Percentiles rank a stretch among this genome's conserved stretches.
These are phyloP conservation scores for Stephanodiscus triporus DNA, from an alignment of 108 stramenopile species.

Conservation along the genomic window DNA sequence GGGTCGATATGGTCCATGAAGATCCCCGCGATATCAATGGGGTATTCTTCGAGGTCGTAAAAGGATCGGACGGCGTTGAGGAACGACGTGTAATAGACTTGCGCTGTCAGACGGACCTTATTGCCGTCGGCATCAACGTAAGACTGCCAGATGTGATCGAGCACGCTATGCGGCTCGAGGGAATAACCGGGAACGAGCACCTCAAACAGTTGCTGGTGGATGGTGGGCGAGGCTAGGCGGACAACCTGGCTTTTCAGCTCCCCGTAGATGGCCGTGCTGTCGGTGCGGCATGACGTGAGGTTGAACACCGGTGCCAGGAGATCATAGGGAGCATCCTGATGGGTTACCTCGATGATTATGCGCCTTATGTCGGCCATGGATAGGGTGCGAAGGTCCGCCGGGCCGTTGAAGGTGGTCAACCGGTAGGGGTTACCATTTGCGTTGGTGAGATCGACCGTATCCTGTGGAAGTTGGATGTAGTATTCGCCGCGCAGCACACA, in stretches of 20 bases:
- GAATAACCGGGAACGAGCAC: neutral
- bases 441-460: neutral
- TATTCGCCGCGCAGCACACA: neutral
- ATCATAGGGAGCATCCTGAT: neutral
- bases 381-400: constrained; percentile 3
- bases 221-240: neutral
- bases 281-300: neutral
- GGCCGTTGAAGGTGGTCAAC: constrained; percentile 3
- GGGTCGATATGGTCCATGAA: no score
- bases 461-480: neutral
- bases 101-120: no score
- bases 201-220: neutral
- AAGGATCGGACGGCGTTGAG: no score
- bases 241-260: neutral
- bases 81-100: no score
- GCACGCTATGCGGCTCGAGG: no score
- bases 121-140: no score
- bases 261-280: neutral
- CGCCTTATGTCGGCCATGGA: neutral
- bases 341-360: neutral
- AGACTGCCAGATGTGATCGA: no score
- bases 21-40: no score
- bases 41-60: no score
- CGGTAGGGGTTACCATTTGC: neutral
- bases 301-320: neutral